Base-by-base conservation (phyloP, 768 basidiomycete species). In the Collybiopsis luxurians region DNA sequence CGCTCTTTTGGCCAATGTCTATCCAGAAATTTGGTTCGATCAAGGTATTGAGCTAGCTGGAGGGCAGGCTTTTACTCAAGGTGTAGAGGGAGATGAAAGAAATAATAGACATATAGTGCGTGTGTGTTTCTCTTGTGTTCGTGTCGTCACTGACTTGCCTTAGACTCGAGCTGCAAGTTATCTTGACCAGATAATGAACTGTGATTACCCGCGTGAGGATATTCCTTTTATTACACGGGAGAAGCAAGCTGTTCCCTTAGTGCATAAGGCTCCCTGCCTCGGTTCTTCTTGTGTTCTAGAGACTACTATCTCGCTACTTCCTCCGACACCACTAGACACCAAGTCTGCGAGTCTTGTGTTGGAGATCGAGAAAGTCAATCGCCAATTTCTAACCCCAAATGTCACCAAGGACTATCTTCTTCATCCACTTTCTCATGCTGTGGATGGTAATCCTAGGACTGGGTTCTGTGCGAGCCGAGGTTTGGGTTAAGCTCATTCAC, bases 11-110 rank as follows among this genome's bases (percentile, higher is more conserved):
- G 73, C 71, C 54, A 88, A 87, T 64, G 67, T 66, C 19, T 63
- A 80, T 39, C 79, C 85, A 1, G 84, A 86, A 64, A 68, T 78
- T 10, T 87, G 86, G 85, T 80, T 86, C 55, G 83, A 85, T 60
- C 79, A 82, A 59, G 81, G 81, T n/a, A 77, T 84, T 44, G 77
- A 79, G 56, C 74, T 89, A 3, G 81, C 75, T 34, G 84, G 83
- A 3, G 84, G 83, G 0, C 70, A 82, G 52, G 76, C 84, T 6
- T 89, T 89, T 63, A 87, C 86, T 10, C 75, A 81, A 0, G 84
- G 86, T 9, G 61, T 65, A 0, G 80, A 83, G 61, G 85, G 87
- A 13, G 73, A 79, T 38, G 75, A 81, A 59, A 71, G 85, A 55
- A 89, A 89, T 60, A 74, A 72, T 49, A 66, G 64, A 43, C 81